These are phyloP conservation scores for Mallotus repandus DNA, from an alignment of 441 rosid genomes.

Conservation along the genomic window DNA sequence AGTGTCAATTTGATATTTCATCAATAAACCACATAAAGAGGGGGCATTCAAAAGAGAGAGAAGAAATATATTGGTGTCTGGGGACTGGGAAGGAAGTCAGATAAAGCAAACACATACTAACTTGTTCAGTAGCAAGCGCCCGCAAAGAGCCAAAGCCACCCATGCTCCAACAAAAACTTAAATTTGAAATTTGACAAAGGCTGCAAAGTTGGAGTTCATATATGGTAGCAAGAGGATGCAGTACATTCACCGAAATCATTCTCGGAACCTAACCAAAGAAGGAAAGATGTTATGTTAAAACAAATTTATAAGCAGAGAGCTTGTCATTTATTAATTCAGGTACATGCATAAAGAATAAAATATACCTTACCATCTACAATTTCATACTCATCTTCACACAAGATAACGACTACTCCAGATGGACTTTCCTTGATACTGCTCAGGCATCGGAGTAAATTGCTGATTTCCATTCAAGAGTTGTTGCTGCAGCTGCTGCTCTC, in stretches of 20 bases:
- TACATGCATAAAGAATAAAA: neutral
- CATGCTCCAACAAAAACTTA: constrained; percentile 73
- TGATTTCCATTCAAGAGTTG: constrained; percentile 50
- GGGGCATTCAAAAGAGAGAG: neutral
- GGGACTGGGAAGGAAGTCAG: too few relatives aligned
- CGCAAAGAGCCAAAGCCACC: constrained; percentile 62
- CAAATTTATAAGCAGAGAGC: neutral
- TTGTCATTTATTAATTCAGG: neutral
- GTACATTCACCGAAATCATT: constrained; percentile 57
- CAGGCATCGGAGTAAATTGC: constrained; percentile 58
- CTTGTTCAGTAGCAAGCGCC: constrained; percentile 69
- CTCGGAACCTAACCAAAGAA: constrained; percentile 39
- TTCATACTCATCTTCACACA: constrained; percentile 67
- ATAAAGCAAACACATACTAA: constrained; percentile 31
- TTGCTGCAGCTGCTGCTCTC: constrained; percentile 53
- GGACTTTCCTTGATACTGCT: constrained; percentile 80
- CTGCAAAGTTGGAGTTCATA: constrained; percentile 60
- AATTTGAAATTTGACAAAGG: constrained; percentile 42
- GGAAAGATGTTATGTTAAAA: constrained; percentile 16
- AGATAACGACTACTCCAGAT: constrained; percentile 70
- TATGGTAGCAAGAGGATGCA: constrained; percentile 54
- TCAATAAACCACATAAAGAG: neutral
- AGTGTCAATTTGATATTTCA: neutral
- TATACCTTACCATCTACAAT: constrained; percentile 49
- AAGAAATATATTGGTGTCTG: too few relatives aligned